Evolutionary conservation across 1,284 basidiomycete genomes (phyloP).

Genomic region (Sporisorium scitamineum): DNA sequence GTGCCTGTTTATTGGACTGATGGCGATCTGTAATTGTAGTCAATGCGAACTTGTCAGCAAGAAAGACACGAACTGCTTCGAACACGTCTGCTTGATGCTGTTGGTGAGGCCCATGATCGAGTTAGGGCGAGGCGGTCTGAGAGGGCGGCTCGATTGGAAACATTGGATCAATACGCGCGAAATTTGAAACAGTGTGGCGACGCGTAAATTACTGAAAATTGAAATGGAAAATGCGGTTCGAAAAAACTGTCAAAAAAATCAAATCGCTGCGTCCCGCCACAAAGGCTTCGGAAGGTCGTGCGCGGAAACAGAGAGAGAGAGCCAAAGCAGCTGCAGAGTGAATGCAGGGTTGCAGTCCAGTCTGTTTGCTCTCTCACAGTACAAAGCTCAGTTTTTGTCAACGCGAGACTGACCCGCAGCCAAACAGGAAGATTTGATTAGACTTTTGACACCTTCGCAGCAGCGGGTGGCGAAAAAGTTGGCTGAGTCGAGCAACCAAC

Average conservation of each 20-base stretch:
- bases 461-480: constrained; percentile 22
- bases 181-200: not conserved
- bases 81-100: not conserved
- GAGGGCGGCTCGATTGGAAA: not conserved
- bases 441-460: constrained; percentile 8
- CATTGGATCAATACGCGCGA: constrained; percentile 5
- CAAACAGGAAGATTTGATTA: constrained; percentile 5
- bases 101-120: not conserved
- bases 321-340: constrained; percentile 12
- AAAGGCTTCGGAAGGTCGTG: not conserved
- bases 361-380: not conserved
- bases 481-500: constrained; percentile 23
- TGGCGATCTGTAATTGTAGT: constrained; percentile 1
- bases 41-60: not conserved
- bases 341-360: constrained; percentile 34
- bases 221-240: constrained; percentile 1
- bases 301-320: not conserved
- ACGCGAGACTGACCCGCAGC: constrained; percentile 3
- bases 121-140: not conserved
- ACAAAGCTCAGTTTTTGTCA: constrained; percentile 6
- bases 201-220: constrained; percentile 19
- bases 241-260: constrained; percentile 2
- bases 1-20: constrained; percentile 75
- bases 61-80: not conserved
- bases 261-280: not conserved